Evolutionary conservation across 352 stramenopile species (phyloP), one percentile per base, ranked within the genome.

Genomic region (Phytopythium boreale): DNA sequence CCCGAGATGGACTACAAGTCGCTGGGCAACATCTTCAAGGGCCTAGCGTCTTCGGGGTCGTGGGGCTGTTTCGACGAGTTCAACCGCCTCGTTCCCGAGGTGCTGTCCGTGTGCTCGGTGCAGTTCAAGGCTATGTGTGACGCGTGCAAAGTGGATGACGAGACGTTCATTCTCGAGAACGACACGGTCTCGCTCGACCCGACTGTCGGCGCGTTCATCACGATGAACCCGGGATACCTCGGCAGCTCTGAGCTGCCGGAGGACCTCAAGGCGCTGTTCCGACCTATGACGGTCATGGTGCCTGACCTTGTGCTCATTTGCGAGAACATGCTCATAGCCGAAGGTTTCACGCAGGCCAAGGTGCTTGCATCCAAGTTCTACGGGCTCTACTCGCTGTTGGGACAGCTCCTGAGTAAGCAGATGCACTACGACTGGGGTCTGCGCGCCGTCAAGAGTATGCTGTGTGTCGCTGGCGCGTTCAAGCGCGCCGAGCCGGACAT

Each of bases 21-120:
- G 67, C 73, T 99, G 0, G 96, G 95, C n/a, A 98, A 98, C 64
- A 98, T 99, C 41, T 99, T 98, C 78, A 98, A 98, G 73, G 95
- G 95, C 2, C 72, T 98, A 8, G 95, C 93, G 9, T 98, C 92
- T 2, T 97, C 88, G 0, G 96, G 96, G 11, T 96, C 96, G 0
- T 98, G 96, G 96, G 95, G 95, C 12, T 98, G 95, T 74, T 98
- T 98, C 62, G 95, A 99, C 63, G 95, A 98, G 69, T 98, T 98
- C 72, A 98, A 99, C 66, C 87, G 96, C 0, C 76, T 98, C 9
- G 90, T 98, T 12, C 95, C 95, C 9, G 94, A 98, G 59, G 94
- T 98, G 60, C 66, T 98, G 17, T 96, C 87, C 0, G 93, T 98
- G 55, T 98, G 93, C 68, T 97, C 93, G 4, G 90, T 98, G 15